Base-by-base conservation (phyloP, 768 basidiomycete genomes). In the Tylopilus vinaceipallidus region DNA sequence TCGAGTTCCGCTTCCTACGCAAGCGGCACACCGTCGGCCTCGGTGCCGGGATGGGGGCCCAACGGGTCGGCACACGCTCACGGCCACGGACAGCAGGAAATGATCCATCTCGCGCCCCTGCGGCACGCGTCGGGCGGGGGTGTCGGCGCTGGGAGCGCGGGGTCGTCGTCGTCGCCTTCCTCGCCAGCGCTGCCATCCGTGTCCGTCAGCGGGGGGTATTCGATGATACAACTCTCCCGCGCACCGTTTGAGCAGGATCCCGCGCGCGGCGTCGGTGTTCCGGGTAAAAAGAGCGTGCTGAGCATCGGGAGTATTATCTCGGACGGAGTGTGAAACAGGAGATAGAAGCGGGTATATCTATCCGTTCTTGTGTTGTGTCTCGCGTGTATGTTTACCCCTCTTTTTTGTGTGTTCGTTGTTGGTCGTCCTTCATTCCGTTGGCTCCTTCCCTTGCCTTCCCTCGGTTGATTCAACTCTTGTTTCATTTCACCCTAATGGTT, bases 271-370 rank as follows among this genome's bases (percentile, higher is more conserved):
- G 42, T 61, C 8, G 58, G 56, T 2, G 45, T 49, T 2, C 50
- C 42, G 0, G 65, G 74, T 33, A 86, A 84, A 75, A 86, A 81
- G 69, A 86, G 83, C 56, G 78, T 76, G 47, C 60, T 86, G 69
- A 84, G 82, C 57, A 86, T 86, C 54, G 82, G 82, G 47, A 84
- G 81, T 58, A 86, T 86, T 48, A 84, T 86, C 47, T 83, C 81
- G 33, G 82, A 81, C 1, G 59, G 64, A 2, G 64, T 39, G 43
- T 65, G n/a, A 39, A 50, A 22, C 19, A 9, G 13, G 23, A 6
- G 8, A 27, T 8, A 24, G 26, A 33, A 24, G 23, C 11, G 32
- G 10, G 24, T 30, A n/a, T 37, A n/a, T 42, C 20, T 45, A 45
- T 19, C 22, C 27, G 17, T n/a, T 38, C 23, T 24, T 36, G 42